Percentiles rank a stretch among this genome's conserved stretches.
phyloP scores from a whole-genome alignment of 768 basidiomycete genomes.

The Clavulina sp. region DNA sequence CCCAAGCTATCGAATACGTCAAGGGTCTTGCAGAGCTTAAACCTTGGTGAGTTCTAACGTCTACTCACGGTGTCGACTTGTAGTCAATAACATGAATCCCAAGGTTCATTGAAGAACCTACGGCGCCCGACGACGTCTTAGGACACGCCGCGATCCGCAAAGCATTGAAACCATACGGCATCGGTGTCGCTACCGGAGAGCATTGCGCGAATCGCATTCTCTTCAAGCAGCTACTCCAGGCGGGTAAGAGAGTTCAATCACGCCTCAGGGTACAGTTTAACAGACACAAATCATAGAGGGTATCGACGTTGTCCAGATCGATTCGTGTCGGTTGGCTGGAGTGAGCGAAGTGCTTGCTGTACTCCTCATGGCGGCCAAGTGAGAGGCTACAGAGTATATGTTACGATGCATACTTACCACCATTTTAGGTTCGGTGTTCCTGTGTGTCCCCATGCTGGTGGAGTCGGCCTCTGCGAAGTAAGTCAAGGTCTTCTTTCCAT shows the following conservation, averaged over 20 bases:
- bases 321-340: slow-evolving; percentile 83
- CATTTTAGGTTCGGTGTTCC: slow-evolving; percentile 51
- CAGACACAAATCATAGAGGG: too few species aligned
- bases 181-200: slow-evolving; percentile 88
- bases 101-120: slow-evolving; percentile 90
- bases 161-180: slow-evolving; percentile 57
- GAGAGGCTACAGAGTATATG: slow-evolving; percentile 13
- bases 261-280: slow-evolving; percentile 24
- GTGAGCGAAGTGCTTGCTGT: slow-evolving; percentile 88
- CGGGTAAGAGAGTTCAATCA: too few species aligned
- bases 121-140: slow-evolving; percentile 79
- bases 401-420: not conserved
- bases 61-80: not conserved
- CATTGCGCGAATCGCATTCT: slow-evolving; percentile 88
- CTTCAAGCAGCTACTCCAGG: slow-evolving; percentile 86
- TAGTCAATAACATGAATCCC: not conserved
- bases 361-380: slow-evolving; percentile 81
- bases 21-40: slow-evolving; percentile 58
- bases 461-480: slow-evolving; percentile 73
- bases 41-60: slow-evolving; percentile 45
- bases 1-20: slow-evolving; percentile 84
- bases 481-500: slow-evolving; percentile 18
- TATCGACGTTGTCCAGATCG: slow-evolving; percentile 90
- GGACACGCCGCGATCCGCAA: slow-evolving; percentile 64
- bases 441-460: slow-evolving; percentile 89